phyloP scores from a whole-genome alignment of 352 stramenopile genomes.

The Pythium utonaiense region DNA sequence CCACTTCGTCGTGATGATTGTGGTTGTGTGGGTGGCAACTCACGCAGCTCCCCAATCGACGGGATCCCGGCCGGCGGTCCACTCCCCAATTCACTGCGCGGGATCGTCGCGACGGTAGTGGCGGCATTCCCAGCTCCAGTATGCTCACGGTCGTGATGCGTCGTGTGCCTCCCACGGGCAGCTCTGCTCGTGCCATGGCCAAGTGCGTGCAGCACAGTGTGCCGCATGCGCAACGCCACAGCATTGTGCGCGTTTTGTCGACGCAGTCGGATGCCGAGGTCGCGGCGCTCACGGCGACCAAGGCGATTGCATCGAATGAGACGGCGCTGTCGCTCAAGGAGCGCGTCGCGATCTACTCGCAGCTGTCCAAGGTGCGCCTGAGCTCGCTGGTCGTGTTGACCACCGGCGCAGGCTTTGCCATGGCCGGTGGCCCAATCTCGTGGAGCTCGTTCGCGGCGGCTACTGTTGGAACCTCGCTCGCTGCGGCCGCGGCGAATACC shows the following conservation, averaged over 20 bases:
- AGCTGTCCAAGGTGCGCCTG: constrained; percentile 94
- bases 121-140: neutral
- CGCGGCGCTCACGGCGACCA: constrained; percentile 30
- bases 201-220: constrained; percentile 10
- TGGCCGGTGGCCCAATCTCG: constrained; percentile 92
- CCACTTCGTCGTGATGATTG: constrained; percentile 4
- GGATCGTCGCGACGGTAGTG: constrained; percentile 15
- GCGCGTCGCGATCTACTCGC: constrained; percentile 69
- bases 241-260: constrained; percentile 53
- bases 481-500: constrained; percentile 92
- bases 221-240: constrained; percentile 13
- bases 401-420: constrained; percentile 94
- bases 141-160: constrained; percentile 26
- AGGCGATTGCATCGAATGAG: constrained; percentile 9
- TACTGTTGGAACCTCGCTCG: constrained; percentile 94
- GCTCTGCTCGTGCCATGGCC: constrained; percentile 3
- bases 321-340: constrained; percentile 53
- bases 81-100: constrained; percentile 18
- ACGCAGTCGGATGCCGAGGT: constrained; percentile 51
- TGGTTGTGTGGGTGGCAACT: neutral
- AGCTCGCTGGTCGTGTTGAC: constrained; percentile 96
- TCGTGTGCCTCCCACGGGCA: constrained; percentile 2
- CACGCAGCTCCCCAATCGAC: neutral
- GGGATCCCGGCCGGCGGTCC: neutral
- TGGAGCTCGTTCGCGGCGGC: constrained; percentile 85